Conservation (phyloP, 225 moss, liverwort and hornwort species). For the Climacium dendroides region DNA sequence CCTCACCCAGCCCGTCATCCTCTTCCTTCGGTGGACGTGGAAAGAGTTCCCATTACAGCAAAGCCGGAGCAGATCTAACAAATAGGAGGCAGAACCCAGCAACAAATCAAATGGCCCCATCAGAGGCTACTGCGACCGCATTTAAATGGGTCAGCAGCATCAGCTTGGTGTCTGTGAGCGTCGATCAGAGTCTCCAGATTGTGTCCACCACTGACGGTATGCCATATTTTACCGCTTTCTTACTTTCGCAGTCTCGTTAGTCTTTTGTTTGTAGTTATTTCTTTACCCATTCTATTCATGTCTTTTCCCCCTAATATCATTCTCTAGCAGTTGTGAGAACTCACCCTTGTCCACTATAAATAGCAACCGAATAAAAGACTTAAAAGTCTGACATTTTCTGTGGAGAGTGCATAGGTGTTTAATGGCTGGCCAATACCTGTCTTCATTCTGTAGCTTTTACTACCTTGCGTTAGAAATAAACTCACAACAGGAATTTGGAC, state of each 20-base stretch:
- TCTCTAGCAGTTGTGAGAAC: neutral
- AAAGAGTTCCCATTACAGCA: slow-evolving; percentile 39
- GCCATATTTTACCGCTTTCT: neutral
- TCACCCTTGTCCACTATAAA: neutral
- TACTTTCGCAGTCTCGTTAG: neutral
- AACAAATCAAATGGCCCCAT: slow-evolving; percentile 3
- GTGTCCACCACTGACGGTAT: slow-evolving; percentile 57
- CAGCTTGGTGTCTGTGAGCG: slow-evolving; percentile 71
- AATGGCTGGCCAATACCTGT: neutral
- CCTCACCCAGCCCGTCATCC: slow-evolving; percentile 71
- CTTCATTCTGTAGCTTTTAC: neutral
- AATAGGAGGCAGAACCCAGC: slow-evolving; percentile 51
- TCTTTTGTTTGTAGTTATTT: neutral
- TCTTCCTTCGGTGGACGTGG: slow-evolving; percentile 64
- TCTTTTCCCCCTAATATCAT: too few species aligned
- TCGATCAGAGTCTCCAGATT: slow-evolving; percentile 80
- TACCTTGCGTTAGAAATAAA: too few species aligned
- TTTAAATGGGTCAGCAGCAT: slow-evolving; percentile 91
- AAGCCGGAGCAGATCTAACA: slow-evolving; percentile 23
- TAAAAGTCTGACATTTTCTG: neutral
- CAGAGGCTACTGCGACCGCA: slow-evolving; percentile 44
- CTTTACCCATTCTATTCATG: neutral
- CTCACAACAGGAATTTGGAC: neutral
- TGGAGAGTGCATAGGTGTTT: neutral
- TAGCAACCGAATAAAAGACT: neutral